These are phyloP conservation scores for Kwoniella botswanensis DNA, from an alignment of 768 basidiomycete species.

Conservation along the genomic window DNA sequence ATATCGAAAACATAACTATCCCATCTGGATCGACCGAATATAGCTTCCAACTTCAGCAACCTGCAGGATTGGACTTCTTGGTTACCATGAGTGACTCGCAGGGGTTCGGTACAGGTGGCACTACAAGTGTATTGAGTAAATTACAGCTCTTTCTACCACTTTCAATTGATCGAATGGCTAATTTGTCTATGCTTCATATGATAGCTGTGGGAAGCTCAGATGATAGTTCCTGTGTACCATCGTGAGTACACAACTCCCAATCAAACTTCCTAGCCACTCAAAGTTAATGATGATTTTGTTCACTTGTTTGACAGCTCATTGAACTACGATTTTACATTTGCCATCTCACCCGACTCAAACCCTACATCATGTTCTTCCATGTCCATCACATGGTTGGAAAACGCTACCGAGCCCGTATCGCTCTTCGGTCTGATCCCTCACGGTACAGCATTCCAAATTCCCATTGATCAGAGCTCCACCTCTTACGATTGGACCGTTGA, in stretches of 20 bases:
- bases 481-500: conserved; percentile 47
- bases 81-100: conserved; percentile 51
- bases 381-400: conserved; percentile 45
- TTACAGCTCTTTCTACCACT: background rate
- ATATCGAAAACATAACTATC: conserved; percentile 52
- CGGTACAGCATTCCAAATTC: conserved; percentile 49
- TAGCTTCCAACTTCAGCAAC: conserved; percentile 49
- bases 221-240: conserved; percentile 42
- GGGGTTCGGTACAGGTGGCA: conserved; percentile 49
- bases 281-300: background rate
- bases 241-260: conserved; percentile 23
- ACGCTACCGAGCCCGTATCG: conserved; percentile 47
- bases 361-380: conserved; percentile 44
- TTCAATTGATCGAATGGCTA: background rate
- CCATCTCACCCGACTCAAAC: conserved; percentile 38
- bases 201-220: conserved; percentile 51
- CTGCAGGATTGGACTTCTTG: conserved; percentile 51
- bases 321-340: conserved; percentile 56
- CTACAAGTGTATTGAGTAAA: conserved; percentile 51
- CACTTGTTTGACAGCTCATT: conserved; percentile 22
- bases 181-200: background rate
- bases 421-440: conserved; percentile 55
- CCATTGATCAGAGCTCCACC: conserved; percentile 33
- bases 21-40: conserved; percentile 36
- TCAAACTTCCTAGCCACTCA: background rate